phyloP scores from a whole-genome alignment of 1,284 basidiomycete genomes.

The Mycocalia duriaeana region DNA sequence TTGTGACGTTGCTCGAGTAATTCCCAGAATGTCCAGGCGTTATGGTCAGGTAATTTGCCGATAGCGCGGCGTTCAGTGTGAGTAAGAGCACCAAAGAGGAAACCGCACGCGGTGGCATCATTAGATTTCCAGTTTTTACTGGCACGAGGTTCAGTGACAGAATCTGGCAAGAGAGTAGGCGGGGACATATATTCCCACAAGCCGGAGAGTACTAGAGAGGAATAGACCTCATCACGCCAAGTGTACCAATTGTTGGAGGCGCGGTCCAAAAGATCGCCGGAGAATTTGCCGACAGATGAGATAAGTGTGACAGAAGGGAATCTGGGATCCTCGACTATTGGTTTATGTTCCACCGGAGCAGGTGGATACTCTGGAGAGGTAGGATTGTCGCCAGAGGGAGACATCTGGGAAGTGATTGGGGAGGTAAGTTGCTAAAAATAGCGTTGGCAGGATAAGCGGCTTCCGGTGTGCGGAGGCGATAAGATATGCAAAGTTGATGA shows the following conservation, averaged over 20 bases:
- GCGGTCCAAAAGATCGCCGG: conserved; percentile 2
- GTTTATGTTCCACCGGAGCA: too few relatives aligned
- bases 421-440: too few relatives aligned
- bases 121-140: conserved; percentile 11
- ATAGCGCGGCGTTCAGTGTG: conserved; percentile 3
- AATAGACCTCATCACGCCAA: conserved; percentile 2
- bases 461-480: not conserved
- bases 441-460: too few relatives aligned
- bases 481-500: not conserved
- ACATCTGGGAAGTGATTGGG: not conserved
- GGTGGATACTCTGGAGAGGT: too few relatives aligned
- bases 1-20: not conserved
- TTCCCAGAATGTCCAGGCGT: not conserved
- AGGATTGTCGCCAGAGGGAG: not conserved
- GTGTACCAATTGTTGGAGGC: conserved; percentile 3
- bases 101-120: not conserved
- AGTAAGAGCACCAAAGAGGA: conserved; percentile 5
- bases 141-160: conserved; percentile 5
- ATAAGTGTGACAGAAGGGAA: not conserved
- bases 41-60: conserved; percentile 1
- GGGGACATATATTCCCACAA: conserved; percentile 4
- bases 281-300: not conserved
- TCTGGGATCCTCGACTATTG: too few relatives aligned
- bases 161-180: not conserved
- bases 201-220: conserved; percentile 2